These are phyloP conservation scores for Cladosporium oxysporum DNA, from an alignment of 2,329 filamentous ascomycete genomes.

Conservation along the genomic window DNA sequence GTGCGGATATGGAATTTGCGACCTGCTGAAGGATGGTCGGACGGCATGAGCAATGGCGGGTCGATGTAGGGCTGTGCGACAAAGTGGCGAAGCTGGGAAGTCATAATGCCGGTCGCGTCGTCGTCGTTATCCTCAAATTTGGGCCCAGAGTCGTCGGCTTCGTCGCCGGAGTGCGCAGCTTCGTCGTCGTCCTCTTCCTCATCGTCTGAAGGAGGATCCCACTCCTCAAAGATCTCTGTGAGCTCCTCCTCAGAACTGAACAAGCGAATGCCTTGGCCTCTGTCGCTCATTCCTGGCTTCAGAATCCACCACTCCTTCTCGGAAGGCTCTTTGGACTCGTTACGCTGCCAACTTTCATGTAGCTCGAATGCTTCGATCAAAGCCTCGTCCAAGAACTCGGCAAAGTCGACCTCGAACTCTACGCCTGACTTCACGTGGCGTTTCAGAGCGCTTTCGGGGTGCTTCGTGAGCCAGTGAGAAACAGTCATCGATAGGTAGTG, in stretches of 20 bases:
- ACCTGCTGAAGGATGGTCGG: constrained; percentile 51
- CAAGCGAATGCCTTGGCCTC: constrained; percentile 87
- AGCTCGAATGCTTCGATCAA: constrained; percentile 83
- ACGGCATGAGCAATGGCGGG: constrained; percentile 70
- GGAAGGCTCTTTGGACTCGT: constrained; percentile 49
- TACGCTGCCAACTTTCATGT: constrained; percentile 72
- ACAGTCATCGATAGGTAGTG: constrained; percentile 88
- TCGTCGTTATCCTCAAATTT: constrained; percentile 45
- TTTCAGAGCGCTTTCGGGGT: constrained; percentile 69
- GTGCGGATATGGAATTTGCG: constrained; percentile 94
- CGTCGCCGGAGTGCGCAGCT: constrained; percentile 38
- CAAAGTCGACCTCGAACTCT: constrained; percentile 92
- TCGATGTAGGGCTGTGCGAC: constrained; percentile 94
- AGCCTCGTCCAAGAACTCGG: constrained; percentile 93
- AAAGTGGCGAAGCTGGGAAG: constrained; percentile 92
- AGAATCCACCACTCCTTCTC: constrained; percentile 88
- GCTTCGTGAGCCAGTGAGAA: constrained; percentile 81
- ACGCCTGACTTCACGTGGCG: constrained; percentile 75
- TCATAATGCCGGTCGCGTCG: constrained; percentile 62
- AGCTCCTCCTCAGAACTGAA: constrained; percentile 85
- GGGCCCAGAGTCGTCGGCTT: constrained; percentile 25
- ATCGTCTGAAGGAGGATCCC: constrained; percentile 75
- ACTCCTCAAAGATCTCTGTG: constrained; percentile 85
- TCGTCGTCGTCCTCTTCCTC: constrained; percentile 57
- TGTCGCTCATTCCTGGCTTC: constrained; percentile 96